Evolutionary conservation across 2,329 filamentous ascomycete species (phyloP).

Genomic region (Aaosphaeria pasadenensis): DNA sequence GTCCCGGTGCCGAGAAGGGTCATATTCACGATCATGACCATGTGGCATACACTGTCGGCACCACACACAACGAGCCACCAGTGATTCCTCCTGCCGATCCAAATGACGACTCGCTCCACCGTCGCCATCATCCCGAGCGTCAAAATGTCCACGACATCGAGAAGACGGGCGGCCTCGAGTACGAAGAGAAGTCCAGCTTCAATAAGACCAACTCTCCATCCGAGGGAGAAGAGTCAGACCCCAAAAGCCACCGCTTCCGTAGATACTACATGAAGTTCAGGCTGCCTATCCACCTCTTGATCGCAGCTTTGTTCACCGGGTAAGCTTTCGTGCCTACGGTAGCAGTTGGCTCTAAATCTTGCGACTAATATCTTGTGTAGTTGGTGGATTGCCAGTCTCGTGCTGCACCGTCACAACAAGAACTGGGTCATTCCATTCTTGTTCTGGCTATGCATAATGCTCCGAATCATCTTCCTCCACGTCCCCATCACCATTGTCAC

Average conservation of each 20-base stretch:
- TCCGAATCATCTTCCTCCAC: conserved; percentile 73
- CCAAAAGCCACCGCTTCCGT: conserved; percentile 31
- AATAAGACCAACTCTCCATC: conserved; percentile 26
- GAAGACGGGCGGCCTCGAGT: conserved; percentile 31
- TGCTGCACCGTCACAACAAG: conserved; percentile 68
- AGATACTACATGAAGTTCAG: conserved; percentile 47
- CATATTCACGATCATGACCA: conserved; percentile 17
- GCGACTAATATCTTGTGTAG: conserved; percentile 29
- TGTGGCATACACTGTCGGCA: conserved; percentile 33
- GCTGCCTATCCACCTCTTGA: conserved; percentile 38
- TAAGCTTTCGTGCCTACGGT: conserved; percentile 25
- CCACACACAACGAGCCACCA: conserved; percentile 30
- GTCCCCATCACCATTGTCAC: conserved; percentile 66
- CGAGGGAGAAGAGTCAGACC: conserved; percentile 23
- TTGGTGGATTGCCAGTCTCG: conserved; percentile 75
- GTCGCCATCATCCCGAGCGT: conserved; percentile 25
- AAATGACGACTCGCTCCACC: conserved; percentile 42
- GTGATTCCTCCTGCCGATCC: conserved; percentile 28
- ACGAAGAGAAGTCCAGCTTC: conserved; percentile 44
- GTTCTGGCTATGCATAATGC: conserved; percentile 69
- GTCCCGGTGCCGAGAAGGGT: conserved; percentile 24
- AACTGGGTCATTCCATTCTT: conserved; percentile 86
- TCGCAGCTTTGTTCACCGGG: conserved; percentile 53
- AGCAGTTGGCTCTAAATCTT: conserved; percentile 2
- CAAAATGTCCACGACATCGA: conserved; percentile 25